Percentiles rank a stretch among this genome's conserved stretches.
These are phyloP conservation scores for Lineolata rhizophorae DNA, from an alignment of 495 filamentous ascomycete species.

Conservation along the genomic window DNA sequence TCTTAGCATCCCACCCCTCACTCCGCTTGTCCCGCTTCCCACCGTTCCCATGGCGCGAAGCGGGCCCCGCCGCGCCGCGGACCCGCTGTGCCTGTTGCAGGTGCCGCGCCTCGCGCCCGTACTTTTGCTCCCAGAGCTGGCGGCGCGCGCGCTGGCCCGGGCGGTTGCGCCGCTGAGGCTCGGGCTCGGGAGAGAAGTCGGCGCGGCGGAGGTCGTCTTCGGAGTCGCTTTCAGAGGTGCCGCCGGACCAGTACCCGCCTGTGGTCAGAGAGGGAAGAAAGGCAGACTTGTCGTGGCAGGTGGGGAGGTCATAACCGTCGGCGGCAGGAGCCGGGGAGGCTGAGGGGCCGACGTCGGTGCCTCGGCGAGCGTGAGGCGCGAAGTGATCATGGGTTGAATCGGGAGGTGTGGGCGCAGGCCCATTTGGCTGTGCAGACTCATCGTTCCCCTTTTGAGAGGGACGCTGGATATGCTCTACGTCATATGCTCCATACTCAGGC, in stretches of 20 bases:
- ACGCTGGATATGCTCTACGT: background rate
- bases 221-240: conserved; percentile 40
- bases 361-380: conserved; percentile 19
- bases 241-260: conserved; percentile 83
- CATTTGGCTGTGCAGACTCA: conserved; percentile 9
- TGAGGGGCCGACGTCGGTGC: conserved; percentile 1
- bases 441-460: background rate
- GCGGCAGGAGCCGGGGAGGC: conserved; percentile 19
- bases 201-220: conserved; percentile 2
- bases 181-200: conserved; percentile 21
- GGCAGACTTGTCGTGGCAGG: conserved; percentile 22
- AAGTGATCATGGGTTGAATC: conserved; percentile 18
- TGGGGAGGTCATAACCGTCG: conserved; percentile 4
- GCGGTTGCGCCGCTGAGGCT: conserved; percentile 46
- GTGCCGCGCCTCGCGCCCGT: conserved; percentile 53
- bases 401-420: background rate
- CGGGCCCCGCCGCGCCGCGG: conserved; percentile 4
- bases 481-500: too few relatives aligned
- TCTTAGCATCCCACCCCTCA: conserved; percentile 30
- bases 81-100: conserved; percentile 21
- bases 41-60: too few relatives aligned
- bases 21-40: too few relatives aligned
- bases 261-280: conserved; percentile 74
- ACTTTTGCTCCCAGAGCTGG: conserved; percentile 84
- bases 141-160: conserved; percentile 74